Conservation (phyloP, 345 rosid genomes). For the Turritis glabra region DNA sequence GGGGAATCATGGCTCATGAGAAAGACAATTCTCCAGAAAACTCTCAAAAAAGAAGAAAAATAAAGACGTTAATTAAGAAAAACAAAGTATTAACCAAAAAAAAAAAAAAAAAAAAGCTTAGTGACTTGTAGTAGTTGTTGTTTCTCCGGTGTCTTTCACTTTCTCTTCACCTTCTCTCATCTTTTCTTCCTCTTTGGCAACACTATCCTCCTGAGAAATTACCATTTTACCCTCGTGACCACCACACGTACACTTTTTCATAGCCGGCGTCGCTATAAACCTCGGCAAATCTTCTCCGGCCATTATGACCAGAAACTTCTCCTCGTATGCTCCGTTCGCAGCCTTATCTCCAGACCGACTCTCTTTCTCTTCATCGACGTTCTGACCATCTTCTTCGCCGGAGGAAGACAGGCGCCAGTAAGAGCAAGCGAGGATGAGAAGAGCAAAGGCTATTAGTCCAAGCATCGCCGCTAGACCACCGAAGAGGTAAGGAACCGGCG, state of each 20-base stretch:
- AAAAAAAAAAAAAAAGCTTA: neutral
- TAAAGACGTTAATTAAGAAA: neutral
- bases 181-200: slow-evolving; percentile 27
- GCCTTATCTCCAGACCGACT: slow-evolving; percentile 35
- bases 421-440: slow-evolving; percentile 74
- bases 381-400: slow-evolving; percentile 32
- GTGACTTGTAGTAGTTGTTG: slow-evolving; percentile 39
- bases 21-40: slow-evolving; percentile 12
- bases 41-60: slow-evolving; percentile 11
- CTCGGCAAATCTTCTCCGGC: slow-evolving; percentile 74
- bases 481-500: slow-evolving; percentile 78
- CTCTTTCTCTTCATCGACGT: slow-evolving; percentile 48
- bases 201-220: slow-evolving; percentile 13
- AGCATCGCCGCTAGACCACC: slow-evolving; percentile 84
- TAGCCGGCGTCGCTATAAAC: slow-evolving; percentile 66
- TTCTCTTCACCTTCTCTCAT: slow-evolving; percentile 41
- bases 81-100: neutral
- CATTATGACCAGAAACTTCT: slow-evolving; percentile 69
- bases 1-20: slow-evolving; percentile 12
- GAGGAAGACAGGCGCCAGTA: slow-evolving; percentile 52
- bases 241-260: slow-evolving; percentile 43
- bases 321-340: slow-evolving; percentile 46
- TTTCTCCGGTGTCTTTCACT: slow-evolving; percentile 37
- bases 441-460: slow-evolving; percentile 72
- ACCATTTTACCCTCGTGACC: slow-evolving; percentile 35